Conservation (phyloP, 768 basidiomycete genomes). For the Suillus subaureus region DNA sequence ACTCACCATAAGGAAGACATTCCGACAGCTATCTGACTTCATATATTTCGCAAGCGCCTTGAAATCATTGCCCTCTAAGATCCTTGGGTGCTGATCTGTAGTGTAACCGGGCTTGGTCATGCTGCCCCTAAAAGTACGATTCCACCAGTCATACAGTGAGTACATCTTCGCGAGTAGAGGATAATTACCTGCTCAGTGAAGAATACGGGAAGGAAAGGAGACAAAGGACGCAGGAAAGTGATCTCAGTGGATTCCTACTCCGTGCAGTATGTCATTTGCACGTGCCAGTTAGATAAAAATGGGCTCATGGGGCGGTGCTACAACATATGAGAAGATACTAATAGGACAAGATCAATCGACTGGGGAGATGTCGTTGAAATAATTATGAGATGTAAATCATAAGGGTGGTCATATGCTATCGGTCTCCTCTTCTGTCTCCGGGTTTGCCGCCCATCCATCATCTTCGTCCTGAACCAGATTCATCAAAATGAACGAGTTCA, state of each 20-base stretch:
- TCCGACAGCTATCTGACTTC: conserved; percentile 65
- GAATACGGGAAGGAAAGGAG: not conserved
- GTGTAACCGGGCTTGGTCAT: conserved; percentile 8
- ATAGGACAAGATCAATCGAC: not conserved
- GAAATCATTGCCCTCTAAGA: conserved; percentile 41
- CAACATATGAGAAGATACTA: not conserved
- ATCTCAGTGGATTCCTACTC: not conserved
- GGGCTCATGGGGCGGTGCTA: not conserved
- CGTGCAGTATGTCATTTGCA: not conserved
- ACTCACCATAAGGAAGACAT: conserved; percentile 72
- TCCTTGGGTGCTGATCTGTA: conserved; percentile 14
- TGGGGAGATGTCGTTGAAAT: not conserved
- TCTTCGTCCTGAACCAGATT: not conserved
- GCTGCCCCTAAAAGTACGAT: not conserved
- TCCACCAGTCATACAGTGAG: conserved; percentile 9
- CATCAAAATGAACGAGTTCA: not conserved
- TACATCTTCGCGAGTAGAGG: not conserved
- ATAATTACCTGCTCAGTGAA: not conserved
- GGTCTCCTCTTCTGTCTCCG: not conserved
- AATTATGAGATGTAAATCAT: not conserved
- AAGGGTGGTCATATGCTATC: not conserved
- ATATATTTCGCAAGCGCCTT: conserved; percentile 65
- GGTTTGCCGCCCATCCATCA: not conserved
- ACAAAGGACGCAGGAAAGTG: not conserved
- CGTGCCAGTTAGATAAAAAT: conserved; percentile 1